These are phyloP conservation scores for Rhododendron griersonianum DNA, from an alignment of 148 eudicot genomes.

Conservation along the genomic window DNA sequence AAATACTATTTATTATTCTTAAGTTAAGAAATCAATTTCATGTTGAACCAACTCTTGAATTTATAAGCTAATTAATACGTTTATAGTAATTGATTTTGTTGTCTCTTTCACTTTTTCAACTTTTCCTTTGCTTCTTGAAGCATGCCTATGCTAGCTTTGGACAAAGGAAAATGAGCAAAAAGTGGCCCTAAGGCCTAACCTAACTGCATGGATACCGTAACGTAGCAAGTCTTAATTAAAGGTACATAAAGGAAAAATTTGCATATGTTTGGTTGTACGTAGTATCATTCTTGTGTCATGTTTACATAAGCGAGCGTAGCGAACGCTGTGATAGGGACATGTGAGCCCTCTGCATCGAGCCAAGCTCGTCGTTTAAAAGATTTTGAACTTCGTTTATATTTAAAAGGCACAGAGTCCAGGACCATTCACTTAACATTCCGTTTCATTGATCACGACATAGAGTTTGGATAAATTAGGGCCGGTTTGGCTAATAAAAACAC, in stretches of 20 bases:
- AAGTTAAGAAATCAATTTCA: not conserved
- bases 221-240: not conserved
- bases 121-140: not conserved
- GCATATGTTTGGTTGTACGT: not conserved
- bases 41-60: constrained; percentile 5
- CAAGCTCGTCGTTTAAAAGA: not conserved
- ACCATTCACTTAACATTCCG: not conserved
- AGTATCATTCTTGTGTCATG: not conserved
- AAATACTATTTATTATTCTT: not conserved
- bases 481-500: not conserved
- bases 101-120: not conserved
- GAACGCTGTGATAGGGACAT: not conserved
- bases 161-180: not conserved
- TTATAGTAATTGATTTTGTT: not conserved
- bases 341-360: not conserved
- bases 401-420: not conserved
- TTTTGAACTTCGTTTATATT: not conserved
- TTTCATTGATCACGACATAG: not conserved
- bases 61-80: not conserved
- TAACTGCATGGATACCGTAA: not conserved
- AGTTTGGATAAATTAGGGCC: not conserved
- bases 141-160: not conserved
- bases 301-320: not conserved
- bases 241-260: not conserved
- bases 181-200: not conserved